These are phyloP conservation scores for Chamaecrista fasciculata DNA, from an alignment of 306 rosid genomes.

Conservation along the genomic window DNA sequence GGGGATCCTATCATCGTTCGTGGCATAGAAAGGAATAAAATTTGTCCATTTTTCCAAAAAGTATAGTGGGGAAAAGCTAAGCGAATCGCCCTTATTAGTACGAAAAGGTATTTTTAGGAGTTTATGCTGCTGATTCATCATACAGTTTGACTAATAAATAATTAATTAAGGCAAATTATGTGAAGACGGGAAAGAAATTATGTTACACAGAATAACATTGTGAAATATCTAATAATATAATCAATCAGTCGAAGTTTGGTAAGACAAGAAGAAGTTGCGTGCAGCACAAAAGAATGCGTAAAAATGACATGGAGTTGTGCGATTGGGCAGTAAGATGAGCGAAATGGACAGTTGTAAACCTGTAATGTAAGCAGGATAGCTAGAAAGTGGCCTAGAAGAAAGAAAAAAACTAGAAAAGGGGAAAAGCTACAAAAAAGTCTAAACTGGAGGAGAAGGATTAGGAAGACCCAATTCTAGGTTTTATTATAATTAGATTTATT, in stretches of 20 bases:
- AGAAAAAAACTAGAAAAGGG: neutral
- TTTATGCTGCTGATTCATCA: neutral
- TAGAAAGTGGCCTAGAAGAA: neutral
- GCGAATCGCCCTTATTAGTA: neutral
- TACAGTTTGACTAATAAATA: neutral
- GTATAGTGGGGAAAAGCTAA: neutral
- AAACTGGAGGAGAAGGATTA: neutral
- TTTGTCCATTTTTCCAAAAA: neutral
- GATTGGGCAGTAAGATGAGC: neutral
- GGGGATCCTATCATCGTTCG: neutral
- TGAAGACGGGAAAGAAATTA: too few relatives aligned
- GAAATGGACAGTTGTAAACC: neutral
- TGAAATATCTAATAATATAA: too few relatives aligned
- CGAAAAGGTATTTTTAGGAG: neutral
- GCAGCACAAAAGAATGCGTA: neutral
- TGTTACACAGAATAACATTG: too few relatives aligned
- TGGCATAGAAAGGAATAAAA: neutral
- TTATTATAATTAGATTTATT: neutral
- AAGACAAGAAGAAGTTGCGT: neutral
- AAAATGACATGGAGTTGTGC: neutral
- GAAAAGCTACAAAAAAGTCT: neutral
- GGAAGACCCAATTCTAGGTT: slow-evolving; percentile 8
- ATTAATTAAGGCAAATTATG: neutral
- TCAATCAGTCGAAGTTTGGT: too few relatives aligned
- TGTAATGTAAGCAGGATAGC: neutral